Evolutionary conservation across 75 land plant species (phyloP), one percentile per base, ranked within the genome.

Genomic region (Pinus tabuliformis): DNA sequence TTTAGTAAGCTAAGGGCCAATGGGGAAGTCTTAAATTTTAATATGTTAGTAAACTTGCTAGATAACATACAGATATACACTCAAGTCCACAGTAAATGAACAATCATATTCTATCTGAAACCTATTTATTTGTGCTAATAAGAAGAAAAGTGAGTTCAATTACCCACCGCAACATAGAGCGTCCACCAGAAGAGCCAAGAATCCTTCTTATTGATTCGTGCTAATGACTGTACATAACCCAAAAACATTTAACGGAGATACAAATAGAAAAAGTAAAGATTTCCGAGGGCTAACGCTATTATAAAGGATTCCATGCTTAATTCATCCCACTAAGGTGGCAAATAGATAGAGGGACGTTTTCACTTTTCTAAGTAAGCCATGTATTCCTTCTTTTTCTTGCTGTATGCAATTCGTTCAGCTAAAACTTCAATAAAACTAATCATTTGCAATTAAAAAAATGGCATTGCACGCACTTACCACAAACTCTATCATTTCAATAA

Each of bases 121-220:
- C 54, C 54, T 49, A 49, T 49, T 49, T 49, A 49, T 9, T 49
- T 49, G 11, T 49, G 54, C 54, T 9, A 49, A 49, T 9, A 49
- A 49, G 54, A 49, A 9, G 54, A 49, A 49, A 49, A 49, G 54
- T 49, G 54, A 49, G 54, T 49, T 39, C 54, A 58, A n/a, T 33
- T 52, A 65, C 94, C 85, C 76, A 91, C 94, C 1, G 86, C 64
- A 14, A 85, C 83, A 81, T 97, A 97, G 71, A 97, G 88, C 0
- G 99, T 89, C 99, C 98, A 97, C 99, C 99, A 97, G 77, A 97
- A 97, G 12, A 95, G 94, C 99, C 96, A 97, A 11, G 96, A 85
- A 81, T 97, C 99, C 82, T 97, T 97, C 75, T 92, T 97, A 82
- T 97, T 97, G 84, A 97, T 84, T 30, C 92, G 89, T 70, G 96